These are phyloP conservation scores for Cystofilobasidium macerans DNA, from an alignment of 768 basidiomycete species.

Conservation along the genomic window DNA sequence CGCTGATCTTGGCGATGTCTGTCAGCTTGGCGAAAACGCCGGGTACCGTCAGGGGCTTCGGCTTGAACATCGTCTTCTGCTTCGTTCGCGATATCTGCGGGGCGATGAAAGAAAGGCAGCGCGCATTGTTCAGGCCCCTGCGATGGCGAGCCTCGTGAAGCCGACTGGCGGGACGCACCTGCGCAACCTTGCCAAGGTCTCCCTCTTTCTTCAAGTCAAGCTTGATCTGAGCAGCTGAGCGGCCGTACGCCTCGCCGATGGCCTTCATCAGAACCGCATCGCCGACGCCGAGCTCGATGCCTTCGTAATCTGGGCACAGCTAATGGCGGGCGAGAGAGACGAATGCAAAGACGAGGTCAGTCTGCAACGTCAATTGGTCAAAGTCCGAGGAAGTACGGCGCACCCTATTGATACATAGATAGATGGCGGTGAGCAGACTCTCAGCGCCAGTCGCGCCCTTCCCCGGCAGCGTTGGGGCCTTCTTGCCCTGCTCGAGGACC, in stretches of 20 bases:
- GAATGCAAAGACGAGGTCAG: not conserved
- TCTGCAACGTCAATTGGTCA: too few species aligned
- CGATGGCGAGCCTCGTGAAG: conserved; percentile 73
- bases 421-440: conserved; percentile 75
- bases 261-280: conserved; percentile 90
- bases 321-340: conserved; percentile 38
- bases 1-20: conserved; percentile 76
- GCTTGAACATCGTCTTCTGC: conserved; percentile 88
- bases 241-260: conserved; percentile 88
- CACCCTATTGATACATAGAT: conserved; percentile 93
- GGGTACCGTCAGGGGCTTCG: conserved; percentile 76
- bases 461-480: not conserved
- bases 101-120: too few species aligned
- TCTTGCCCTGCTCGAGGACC: not conserved
- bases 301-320: conserved; percentile 90
- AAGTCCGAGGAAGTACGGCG: too few species aligned
- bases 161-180: conserved; percentile 46
- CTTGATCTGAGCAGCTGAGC: conserved; percentile 69
- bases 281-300: conserved; percentile 90
- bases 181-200: conserved; percentile 91
- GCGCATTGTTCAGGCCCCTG: too few species aligned
- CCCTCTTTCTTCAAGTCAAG: conserved; percentile 88
- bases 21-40: conserved; percentile 80
- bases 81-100: conserved; percentile 28
- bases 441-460: conserved; percentile 50